Conservation (phyloP, 495 filamentous ascomycete genomes). For the Penicillium subrubescens region DNA sequence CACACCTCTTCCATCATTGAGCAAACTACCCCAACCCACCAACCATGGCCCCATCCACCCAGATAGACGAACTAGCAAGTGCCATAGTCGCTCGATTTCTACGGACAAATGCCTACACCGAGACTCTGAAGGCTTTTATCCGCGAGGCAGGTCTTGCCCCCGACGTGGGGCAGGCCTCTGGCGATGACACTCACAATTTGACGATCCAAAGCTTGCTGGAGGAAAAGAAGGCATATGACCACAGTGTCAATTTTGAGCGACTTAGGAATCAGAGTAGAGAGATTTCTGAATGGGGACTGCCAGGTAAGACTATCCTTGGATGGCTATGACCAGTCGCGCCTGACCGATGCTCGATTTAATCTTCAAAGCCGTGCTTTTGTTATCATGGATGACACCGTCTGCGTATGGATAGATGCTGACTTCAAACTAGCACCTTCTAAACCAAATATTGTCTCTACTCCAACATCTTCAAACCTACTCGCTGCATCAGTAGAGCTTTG, state of each 20-base stretch:
- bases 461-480: slow-evolving; percentile 57
- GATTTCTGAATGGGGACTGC: slow-evolving; percentile 48
- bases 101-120: slow-evolving; percentile 58
- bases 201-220: slow-evolving; percentile 66
- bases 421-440: slow-evolving; percentile 49
- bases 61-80: slow-evolving; percentile 34
- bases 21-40: background rate
- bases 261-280: slow-evolving; percentile 42
- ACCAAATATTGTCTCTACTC: slow-evolving; percentile 41
- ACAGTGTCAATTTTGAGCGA: slow-evolving; percentile 58
- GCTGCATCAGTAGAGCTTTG: slow-evolving; percentile 50
- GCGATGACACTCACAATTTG: slow-evolving; percentile 50
- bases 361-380: background rate
- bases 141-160: slow-evolving; percentile 59
- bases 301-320: slow-evolving; percentile 40
- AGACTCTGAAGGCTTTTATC: slow-evolving; percentile 63
- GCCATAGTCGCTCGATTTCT: slow-evolving; percentile 65
- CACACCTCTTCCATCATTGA: slow-evolving; percentile 6
- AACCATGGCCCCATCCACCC: slow-evolving; percentile 24
- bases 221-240: slow-evolving; percentile 66
- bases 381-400: background rate
- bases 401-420: slow-evolving; percentile 11
- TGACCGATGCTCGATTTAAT: background rate
- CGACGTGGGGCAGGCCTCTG: slow-evolving; percentile 40
- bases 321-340: background rate